Evolutionary conservation across 225 moss, liverwort and hornwort genomes (phyloP), one percentile per base, ranked within the genome.

Genomic region (Antitrichia curtipendula): DNA sequence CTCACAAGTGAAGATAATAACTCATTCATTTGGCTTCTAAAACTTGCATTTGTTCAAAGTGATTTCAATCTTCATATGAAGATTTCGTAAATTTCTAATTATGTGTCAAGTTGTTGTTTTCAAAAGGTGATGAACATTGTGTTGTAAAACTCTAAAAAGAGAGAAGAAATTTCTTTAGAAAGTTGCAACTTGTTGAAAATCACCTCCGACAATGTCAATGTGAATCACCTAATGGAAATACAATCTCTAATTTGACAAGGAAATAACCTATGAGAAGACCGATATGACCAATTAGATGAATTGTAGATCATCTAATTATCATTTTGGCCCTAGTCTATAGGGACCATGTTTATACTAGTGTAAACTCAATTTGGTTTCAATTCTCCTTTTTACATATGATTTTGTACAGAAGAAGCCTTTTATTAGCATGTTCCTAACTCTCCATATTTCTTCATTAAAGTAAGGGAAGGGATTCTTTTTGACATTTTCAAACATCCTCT

Each of bases 221-320:
- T 23, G 4, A 40, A 13, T 24, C 8, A 69, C 5, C 5, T 24
- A 8, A 69, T 16, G 2, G 2, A 28, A 70, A 43, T 3, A 28
- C 43, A 6, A 15, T 71, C 27, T 71, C 16, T 4, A 74, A 70
- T 70, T 49, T 74, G 19, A 74, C 4, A 20, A 31, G 20, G 8
- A 74, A 12, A 74, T 27, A 16, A 71, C 9, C 6, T 27, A 45
- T 28, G 10, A 72, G 4, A 72, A 29, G 29, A 71, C 1, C 0
- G 0, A 0, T 6, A 29, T 72, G 45, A 45, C 28, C 16, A 28
- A 72, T 72, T 29, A 45, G 10, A 45, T 6, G 6, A 72, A 72
- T 45, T 72, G 17, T 0, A 0, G 7, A 22, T n/a, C 0, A 0
- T 12, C 38, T 66, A 38, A 7, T 38, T 12, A 66, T 6, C 16